Percentiles rank a stretch among this genome's conserved stretches.
Conservation (phyloP, 805 yeast species). For the Yamadazyma endophytica region DNA sequence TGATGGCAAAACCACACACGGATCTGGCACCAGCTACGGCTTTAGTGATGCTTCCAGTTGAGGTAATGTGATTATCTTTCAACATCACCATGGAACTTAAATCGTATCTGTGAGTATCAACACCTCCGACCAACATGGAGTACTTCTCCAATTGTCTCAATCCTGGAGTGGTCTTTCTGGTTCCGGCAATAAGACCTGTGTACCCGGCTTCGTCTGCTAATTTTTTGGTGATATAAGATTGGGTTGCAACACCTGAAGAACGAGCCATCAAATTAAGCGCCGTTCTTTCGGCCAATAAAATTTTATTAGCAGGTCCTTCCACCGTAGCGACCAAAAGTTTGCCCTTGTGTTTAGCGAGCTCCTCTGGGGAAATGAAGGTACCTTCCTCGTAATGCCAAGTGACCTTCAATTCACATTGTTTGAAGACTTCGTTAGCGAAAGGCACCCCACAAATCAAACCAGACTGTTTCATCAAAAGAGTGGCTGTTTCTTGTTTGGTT, state of each 20-base stretch:
- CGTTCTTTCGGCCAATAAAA: conserved; percentile 80
- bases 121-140: conserved; percentile 93
- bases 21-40: conserved; percentile 75
- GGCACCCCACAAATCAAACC: conserved; percentile 87
- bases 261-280: conserved; percentile 79
- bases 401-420: conserved; percentile 66
- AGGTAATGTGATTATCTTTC: conserved; percentile 90
- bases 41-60: conserved; percentile 84
- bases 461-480: conserved; percentile 72
- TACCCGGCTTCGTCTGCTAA: conserved; percentile 69
- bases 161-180: conserved; percentile 97
- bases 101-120: conserved; percentile 89
- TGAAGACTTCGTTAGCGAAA: conserved; percentile 79
- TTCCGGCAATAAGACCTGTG: conserved; percentile 86
- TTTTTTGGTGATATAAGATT: conserved; percentile 51
- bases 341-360: conserved; percentile 47
- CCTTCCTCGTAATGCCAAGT: conserved; percentile 81
- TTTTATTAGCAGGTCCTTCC: conserved; percentile 74
- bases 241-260: conserved; percentile 84
- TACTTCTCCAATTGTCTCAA: conserved; percentile 83
- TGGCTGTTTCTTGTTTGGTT: conserved; percentile 61
- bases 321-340: conserved; percentile 69
- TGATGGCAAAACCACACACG: conserved; percentile 84
- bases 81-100: conserved; percentile 93
- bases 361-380: conserved; percentile 32